Conservation (phyloP, 75 land plant genomes). For the Cunninghamia lanceolata region DNA sequence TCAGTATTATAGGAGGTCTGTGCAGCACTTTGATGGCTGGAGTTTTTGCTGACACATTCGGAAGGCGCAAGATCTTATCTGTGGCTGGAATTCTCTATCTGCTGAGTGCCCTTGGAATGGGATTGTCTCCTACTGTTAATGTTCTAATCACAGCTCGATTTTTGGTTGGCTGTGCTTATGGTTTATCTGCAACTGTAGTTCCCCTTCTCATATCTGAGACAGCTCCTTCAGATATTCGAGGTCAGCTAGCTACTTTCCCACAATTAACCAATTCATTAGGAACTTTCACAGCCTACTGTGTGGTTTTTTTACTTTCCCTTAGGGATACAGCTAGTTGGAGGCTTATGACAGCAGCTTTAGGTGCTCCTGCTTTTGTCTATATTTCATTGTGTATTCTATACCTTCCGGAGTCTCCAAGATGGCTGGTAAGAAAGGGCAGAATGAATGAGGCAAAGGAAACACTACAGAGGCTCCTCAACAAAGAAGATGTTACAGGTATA, state of each 20-base stretch:
- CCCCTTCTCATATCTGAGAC: constrained; percentile 32
- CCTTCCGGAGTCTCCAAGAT: constrained; percentile 34
- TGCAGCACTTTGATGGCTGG: constrained; percentile 33
- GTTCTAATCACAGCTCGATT: constrained; percentile 8
- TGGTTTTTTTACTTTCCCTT: constrained; percentile 18
- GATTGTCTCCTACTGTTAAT: constrained; percentile 12
- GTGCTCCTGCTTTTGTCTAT: constrained; percentile 17
- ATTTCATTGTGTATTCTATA: constrained; percentile 17
- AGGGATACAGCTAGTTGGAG: constrained; percentile 19
- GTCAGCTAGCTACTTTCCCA: constrained; percentile 23
- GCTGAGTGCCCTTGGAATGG: constrained; percentile 18
- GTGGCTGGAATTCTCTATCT: constrained; percentile 29
- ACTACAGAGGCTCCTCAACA: constrained; percentile 24
- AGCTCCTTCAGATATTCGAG: constrained; percentile 27
- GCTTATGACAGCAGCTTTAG: constrained; percentile 13
- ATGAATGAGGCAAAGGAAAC: constrained; percentile 25
- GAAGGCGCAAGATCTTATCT: constrained; percentile 26
- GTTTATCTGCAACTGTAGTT: constrained; percentile 21
- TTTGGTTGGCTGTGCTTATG: constrained; percentile 18
- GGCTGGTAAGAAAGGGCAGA: constrained; percentile 33
- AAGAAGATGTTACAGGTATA: constrained; percentile 26
- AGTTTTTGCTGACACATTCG: constrained; percentile 43
- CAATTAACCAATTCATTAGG: constrained; percentile 27
- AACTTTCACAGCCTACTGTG: constrained; percentile 16
- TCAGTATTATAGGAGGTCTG: constrained; percentile 37